Evolutionary conservation across 208 protist genomes (phyloP).

Genomic region (Crithidia sp.): DNA sequence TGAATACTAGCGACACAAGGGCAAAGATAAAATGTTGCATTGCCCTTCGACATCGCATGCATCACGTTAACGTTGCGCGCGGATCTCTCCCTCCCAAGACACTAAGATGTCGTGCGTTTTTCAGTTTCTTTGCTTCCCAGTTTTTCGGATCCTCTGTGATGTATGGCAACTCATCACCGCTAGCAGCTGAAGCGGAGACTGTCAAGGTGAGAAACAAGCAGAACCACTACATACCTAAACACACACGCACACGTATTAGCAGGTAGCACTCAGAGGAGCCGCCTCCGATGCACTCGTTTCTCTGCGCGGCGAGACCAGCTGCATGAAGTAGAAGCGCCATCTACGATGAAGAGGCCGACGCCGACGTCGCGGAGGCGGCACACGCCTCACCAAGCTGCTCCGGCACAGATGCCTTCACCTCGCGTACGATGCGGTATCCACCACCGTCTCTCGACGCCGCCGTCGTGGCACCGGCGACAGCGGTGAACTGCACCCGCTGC

Average conservation of each 20-base stretch:
- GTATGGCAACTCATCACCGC: not conserved
- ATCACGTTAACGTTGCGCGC: no score
- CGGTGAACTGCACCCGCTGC: conserved; percentile 15
- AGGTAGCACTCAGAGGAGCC: no score
- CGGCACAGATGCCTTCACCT: conserved; percentile 9
- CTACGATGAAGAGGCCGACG: not conserved
- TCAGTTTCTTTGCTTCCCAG: not conserved
- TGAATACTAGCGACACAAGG: no score
- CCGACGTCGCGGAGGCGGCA: not conserved
- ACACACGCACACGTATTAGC: not conserved
- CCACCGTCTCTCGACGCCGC: not conserved
- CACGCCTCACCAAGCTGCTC: not conserved
- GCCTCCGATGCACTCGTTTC: no score
- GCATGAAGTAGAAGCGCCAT: no score
- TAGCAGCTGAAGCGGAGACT: not conserved
- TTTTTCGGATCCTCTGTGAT: not conserved
- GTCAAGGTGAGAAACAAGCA: not conserved
- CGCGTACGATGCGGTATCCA: conserved; percentile 24
- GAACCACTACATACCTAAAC: not conserved
- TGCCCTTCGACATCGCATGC: no score
- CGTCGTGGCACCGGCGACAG: not conserved
- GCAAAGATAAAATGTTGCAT: no score
- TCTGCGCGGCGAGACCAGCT: no score
- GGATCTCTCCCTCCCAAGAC: no score
- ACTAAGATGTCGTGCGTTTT: no score